Base-by-base conservation (phyloP, 495 filamentous ascomycete species). In the Aspergillus nidulans region DNA sequence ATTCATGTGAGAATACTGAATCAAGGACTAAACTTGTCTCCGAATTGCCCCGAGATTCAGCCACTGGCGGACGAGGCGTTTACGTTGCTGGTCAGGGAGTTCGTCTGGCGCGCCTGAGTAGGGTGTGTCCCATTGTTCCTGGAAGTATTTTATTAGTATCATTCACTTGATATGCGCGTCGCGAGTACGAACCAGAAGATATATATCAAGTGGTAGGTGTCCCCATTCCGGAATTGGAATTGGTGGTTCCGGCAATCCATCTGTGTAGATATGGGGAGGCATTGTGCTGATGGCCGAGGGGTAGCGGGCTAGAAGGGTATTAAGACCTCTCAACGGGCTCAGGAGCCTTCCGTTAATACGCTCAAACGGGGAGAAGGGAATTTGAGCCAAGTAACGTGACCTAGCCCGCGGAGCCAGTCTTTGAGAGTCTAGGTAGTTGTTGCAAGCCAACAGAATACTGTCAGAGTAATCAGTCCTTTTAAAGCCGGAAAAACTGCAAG, bases 221-320 rank as follows among this genome's bases (percentile, higher is more conserved):
- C 43, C 23, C 12, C 43, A 46, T 46, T 46, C 24, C 16, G 43
- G 43, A 46, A 28, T 25, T 46, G 43, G 43, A 5, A 28, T 15
- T 18, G 12, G 43, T 16, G 1, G 23, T 46, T 46, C 24, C 16
- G 43, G 43, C 25, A 46, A 46, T 18, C 43, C 23, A 1, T 46
- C 43, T 28, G 43, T 30, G 43, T 46, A 46, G 24, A 46, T 46
- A 46, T 46, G 43, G 24, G 43, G 43, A 30, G 43, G 43, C 42
- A 45, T 26, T 45, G 12, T 45, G 15, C 16, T 45, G 42, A 39
- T 39, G 36, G 36, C 36, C 36, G 16, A 39, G 36, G 36, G 36
- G 36, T 15, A 39, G 26, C 26, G 26, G 26, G 26, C 26, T 30
- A 30, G 26, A 30, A 10, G 26, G 26, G 26, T 30, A 30, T 39